phyloP scores from a whole-genome alignment of 306 rosid genomes.

The Inga oerstediana region DNA sequence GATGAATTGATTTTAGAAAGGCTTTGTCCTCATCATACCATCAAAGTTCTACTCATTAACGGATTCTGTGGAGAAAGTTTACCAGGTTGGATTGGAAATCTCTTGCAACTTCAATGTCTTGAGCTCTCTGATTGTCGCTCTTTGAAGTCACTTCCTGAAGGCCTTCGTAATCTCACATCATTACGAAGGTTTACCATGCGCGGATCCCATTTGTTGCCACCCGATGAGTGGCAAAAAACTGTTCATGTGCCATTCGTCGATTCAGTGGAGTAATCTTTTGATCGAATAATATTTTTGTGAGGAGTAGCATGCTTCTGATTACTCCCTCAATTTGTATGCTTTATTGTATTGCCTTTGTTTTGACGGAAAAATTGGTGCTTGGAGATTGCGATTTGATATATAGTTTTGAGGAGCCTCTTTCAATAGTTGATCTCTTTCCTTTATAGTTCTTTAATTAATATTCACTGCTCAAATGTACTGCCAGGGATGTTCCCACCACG shows the following conservation, averaged over 20 bases:
- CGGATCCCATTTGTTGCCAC: not conserved
- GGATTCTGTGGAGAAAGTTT: not conserved
- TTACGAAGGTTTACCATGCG: not conserved
- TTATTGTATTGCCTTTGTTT: too few relatives aligned
- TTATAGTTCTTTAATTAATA: too few relatives aligned
- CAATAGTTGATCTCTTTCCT: too few relatives aligned
- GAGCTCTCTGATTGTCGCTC: not conserved
- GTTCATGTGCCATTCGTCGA: not conserved
- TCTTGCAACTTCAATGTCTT: not conserved
- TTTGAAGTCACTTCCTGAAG: not conserved
- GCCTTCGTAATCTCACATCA: not conserved
- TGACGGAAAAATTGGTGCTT: too few relatives aligned
- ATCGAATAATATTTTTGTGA: too few relatives aligned
- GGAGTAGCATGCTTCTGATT: too few relatives aligned
- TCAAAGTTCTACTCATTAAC: not conserved
- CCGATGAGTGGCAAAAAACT: not conserved
- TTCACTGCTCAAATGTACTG: too few relatives aligned
- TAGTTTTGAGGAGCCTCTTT: too few relatives aligned
- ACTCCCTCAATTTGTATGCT: too few relatives aligned
- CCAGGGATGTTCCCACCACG: too few relatives aligned
- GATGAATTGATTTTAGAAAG: not conserved
- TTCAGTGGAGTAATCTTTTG: too few relatives aligned
- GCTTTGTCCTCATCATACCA: not conserved
- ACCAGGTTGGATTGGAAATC: not conserved
- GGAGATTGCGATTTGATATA: too few relatives aligned